A percentile compares a stretch with the other conserved stretches of the same genome.
Evolutionary conservation across 2,329 filamentous ascomycete species (phyloP).

Genomic region (Penicillium italicum): DNA sequence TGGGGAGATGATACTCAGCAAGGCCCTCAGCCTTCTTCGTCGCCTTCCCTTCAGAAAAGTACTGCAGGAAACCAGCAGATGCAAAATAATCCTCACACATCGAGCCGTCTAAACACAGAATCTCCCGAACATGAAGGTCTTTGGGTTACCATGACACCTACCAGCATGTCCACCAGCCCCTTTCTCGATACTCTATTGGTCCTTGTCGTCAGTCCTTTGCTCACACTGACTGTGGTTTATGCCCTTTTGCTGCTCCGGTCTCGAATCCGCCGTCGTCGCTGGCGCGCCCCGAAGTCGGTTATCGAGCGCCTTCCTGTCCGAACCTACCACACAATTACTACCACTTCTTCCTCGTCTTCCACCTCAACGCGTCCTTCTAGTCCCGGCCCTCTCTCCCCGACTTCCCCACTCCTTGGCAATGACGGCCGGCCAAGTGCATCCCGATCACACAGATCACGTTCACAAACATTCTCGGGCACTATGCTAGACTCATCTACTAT

Average conservation of each 20-base stretch:
- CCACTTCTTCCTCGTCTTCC: conserved; percentile 57
- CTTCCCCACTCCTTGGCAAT: conserved; percentile 67
- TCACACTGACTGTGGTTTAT: conserved; percentile 91
- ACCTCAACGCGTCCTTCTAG: conserved; percentile 59
- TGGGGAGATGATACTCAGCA: conserved; percentile 23
- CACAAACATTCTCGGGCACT: conserved; percentile 37
- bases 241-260: conserved; percentile 81
- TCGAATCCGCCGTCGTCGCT: conserved; percentile 80
- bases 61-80: conserved; percentile 17
- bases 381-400: conserved; percentile 63
- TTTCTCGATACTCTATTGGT: conserved; percentile 97
- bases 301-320: conserved; percentile 92
- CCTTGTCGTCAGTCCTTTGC: conserved; percentile 86
- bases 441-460: conserved; percentile 34
- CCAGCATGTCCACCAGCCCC: conserved; percentile 78
- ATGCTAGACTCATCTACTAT: conserved; percentile 21
- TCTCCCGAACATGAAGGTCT: conserved; percentile 67
- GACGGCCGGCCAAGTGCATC: conserved; percentile 29
- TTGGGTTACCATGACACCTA: conserved; percentile 94
- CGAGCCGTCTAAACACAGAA: conserved; percentile 27
- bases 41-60: conserved; percentile 8
- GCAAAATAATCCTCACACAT: conserved; percentile 12
- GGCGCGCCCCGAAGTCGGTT: conserved; percentile 95
- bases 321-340: conserved; percentile 82
- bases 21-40: conserved; percentile 12